A percentile compares a stretch with the other conserved stretches of the same genome.
These are phyloP conservation scores for Naganishia kalamii DNA, from an alignment of 768 basidiomycete genomes.

Conservation along the genomic window DNA sequence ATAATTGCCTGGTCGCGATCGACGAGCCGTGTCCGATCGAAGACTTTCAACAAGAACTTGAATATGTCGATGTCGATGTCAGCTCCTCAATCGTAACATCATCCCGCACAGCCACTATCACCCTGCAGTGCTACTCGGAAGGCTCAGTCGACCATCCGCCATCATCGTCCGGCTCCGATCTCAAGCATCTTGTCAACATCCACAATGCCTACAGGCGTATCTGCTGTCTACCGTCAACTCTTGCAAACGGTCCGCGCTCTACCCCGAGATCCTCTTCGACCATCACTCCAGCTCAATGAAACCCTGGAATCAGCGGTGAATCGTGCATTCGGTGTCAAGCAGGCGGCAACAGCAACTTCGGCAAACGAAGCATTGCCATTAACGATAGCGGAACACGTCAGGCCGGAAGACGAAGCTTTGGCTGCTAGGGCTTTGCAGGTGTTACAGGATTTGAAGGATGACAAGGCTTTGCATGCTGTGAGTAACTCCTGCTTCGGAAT, in stretches of 20 bases:
- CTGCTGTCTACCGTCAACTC: slow-evolving; percentile 26
- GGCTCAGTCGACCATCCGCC: too few species aligned
- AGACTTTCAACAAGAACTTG: background rate
- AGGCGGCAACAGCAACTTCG: background rate
- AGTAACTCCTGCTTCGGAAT: slow-evolving; percentile 5
- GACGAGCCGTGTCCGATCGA: background rate
- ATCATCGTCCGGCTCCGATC: background rate
- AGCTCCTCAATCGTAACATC: too few species aligned
- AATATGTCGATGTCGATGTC: too few species aligned
- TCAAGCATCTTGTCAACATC: background rate
- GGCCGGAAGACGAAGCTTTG: slow-evolving; percentile 13
- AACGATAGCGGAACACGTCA: slow-evolving; percentile 24
- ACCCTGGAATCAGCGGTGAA: slow-evolving; percentile 35
- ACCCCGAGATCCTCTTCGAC: slow-evolving; percentile 37
- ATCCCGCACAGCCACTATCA: too few species aligned
- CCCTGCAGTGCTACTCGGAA: too few species aligned
- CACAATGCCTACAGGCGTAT: slow-evolving; percentile 9
- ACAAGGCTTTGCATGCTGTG: slow-evolving; percentile 18
- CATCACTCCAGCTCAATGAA: slow-evolving; percentile 35
- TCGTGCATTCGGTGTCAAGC: slow-evolving; percentile 21
- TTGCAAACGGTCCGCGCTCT: slow-evolving; percentile 35
- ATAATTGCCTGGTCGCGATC: background rate
- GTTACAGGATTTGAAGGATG: slow-evolving; percentile 15
- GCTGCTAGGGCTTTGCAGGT: slow-evolving; percentile 12
- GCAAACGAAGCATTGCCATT: slow-evolving; percentile 5